These are phyloP conservation scores for Yamadazyma olivae DNA, from an alignment of 805 yeast species.

Conservation along the genomic window DNA sequence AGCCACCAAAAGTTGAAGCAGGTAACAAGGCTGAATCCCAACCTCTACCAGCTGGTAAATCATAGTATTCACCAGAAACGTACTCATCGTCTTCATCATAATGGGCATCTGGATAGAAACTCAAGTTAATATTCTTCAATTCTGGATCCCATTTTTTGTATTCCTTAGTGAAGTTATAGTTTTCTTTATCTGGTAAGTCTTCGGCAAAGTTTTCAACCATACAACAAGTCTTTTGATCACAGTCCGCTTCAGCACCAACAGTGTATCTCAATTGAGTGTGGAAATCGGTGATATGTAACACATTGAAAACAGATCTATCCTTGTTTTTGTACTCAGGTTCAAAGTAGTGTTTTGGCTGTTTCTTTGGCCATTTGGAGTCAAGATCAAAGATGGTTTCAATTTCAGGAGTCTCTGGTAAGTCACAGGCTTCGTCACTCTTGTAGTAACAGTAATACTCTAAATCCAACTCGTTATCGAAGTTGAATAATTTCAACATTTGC, in stretches of 20 bases:
- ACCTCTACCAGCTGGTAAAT: conserved; percentile 19
- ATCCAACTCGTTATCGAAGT: conserved; percentile 33
- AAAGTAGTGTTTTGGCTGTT: conserved; percentile 17
- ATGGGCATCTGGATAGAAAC: conserved; percentile 22
- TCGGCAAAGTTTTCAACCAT: conserved; percentile 44
- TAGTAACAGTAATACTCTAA: conserved; percentile 54
- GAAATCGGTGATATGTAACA: conserved; percentile 63
- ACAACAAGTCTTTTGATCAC: conserved; percentile 58
- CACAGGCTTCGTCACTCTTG: conserved; percentile 41
- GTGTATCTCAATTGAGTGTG: conserved; percentile 55
- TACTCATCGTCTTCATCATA: conserved; percentile 21
- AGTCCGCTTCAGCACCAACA: conserved; percentile 56
- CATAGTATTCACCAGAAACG: conserved; percentile 30
- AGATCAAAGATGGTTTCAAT: conserved; percentile 30
- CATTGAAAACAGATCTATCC: conserved; percentile 45
- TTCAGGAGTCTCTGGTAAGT: conserved; percentile 52
- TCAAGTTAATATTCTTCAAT: conserved; percentile 3
- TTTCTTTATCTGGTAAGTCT: conserved; percentile 17
- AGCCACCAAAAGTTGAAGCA: conserved; percentile 62
- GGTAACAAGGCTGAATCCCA: conserved; percentile 29
- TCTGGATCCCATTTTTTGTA: conserved; percentile 14
- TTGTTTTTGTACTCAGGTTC: conserved; percentile 23
- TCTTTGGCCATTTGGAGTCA: conserved; percentile 34
- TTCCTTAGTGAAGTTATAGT: conserved; percentile 27
- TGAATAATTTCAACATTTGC: conserved; percentile 31